Base-by-base conservation (phyloP, 2,329 filamentous ascomycete species). In the Talaromyces sp. region DNA sequence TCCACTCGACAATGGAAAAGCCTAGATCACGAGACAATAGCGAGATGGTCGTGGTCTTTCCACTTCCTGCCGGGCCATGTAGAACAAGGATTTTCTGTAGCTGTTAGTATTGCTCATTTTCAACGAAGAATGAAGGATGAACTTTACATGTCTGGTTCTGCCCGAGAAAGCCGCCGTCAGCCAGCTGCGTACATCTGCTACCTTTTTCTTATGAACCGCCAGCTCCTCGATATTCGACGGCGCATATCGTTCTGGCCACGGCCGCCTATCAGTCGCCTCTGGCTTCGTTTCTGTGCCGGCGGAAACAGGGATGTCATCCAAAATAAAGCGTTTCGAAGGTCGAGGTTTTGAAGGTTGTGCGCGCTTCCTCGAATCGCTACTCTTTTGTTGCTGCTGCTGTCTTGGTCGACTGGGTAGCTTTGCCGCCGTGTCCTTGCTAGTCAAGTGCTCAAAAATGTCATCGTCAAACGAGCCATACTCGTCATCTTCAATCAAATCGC, bases 191-290 rank as follows among this genome's bases (percentile, higher is more conserved):
- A 98, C 93, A 76, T 98, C 93, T 2, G 86, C 78, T 5, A 98
- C 90, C 75, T 99, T 99, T 69, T 86, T 95, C 79, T 96, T 97
- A 75, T 99, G 93, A 18, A 99, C 94, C 0, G 90, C 94, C 53
- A 99, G 80, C 76, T 98, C 94, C 16, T 92, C 87, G 12, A 97
- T 74, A 67, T 85, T 89, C 2, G 74, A 70, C 0, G 94, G 94
- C 2, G 85, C 88, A 74, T 92, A 98, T 67, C 88, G 86, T 68
- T 97, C 93, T 16, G 90, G 90, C 94, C 94, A 98, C 3, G 94
- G 92, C 58, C 89, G 84, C 56, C 81, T 76, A 66, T 92, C 88
- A 40, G 85, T 81, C 56, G 81, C 78, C 6, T 69, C 56, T 52
- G 47, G 34, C 12, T 16, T 52, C 10, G 40, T 36, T 34, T 31